Evolutionary conservation across 1,284 basidiomycete species (phyloP).

Genomic region (Thelephora terrestris): DNA sequence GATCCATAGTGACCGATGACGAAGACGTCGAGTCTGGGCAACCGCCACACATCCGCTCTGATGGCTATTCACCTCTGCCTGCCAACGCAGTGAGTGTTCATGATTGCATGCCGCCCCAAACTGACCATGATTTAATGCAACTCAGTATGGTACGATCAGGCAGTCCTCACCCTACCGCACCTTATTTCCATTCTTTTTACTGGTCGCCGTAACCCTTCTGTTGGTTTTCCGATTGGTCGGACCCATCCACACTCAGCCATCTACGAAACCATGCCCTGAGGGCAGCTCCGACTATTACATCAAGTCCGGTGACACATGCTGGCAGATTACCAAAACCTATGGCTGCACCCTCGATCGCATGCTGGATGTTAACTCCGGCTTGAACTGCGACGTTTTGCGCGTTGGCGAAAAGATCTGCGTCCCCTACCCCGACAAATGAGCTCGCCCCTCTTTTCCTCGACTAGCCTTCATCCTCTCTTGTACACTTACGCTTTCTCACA

Average conservation of each 20-base stretch:
- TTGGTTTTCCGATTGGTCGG: constrained; percentile 54
- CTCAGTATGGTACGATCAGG: background rate
- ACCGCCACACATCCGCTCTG: constrained; percentile 26
- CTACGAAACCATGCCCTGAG: constrained; percentile 34
- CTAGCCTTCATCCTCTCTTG: too few relatives aligned
- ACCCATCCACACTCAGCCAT: constrained; percentile 21
- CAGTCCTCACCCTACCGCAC: constrained; percentile 37
- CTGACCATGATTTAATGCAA: constrained; percentile 5
- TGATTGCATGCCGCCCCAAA: constrained; percentile 9
- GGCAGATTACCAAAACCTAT: constrained; percentile 46
- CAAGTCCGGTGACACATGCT: constrained; percentile 58
- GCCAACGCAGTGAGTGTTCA: constrained; percentile 38
- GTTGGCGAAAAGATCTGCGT: constrained; percentile 55
- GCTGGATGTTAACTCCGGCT: constrained; percentile 38
- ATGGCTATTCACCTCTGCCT: constrained; percentile 48
- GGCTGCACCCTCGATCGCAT: constrained; percentile 47
- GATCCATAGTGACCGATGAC: constrained; percentile 16
- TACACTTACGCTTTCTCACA: too few relatives aligned
- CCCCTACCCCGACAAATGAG: constrained; percentile 21
- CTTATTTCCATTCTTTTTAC: constrained; percentile 65
- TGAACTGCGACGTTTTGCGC: constrained; percentile 46
- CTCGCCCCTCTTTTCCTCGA: background rate
- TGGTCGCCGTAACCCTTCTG: constrained; percentile 53
- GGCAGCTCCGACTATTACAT: constrained; percentile 39
- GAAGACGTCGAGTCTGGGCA: constrained; percentile 46